Evolutionary conservation across 2,329 filamentous ascomycete species (phyloP), one percentile per base, ranked within the genome.

Genomic region (Penicillium italicum): DNA sequence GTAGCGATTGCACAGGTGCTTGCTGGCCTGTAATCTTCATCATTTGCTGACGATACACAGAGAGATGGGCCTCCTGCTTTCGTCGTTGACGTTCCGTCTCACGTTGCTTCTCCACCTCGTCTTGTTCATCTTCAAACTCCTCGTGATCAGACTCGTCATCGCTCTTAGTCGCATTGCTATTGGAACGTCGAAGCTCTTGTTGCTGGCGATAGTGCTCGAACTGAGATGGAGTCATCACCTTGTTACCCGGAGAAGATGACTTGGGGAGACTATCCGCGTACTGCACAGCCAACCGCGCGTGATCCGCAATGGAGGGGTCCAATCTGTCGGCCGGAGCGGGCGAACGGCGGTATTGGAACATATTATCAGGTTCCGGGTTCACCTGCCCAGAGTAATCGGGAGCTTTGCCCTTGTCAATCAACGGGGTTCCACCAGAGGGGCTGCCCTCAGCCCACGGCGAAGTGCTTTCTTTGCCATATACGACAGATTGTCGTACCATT

Each of bases 31-130:
- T 95, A 30, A 94, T 88, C 75, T 96, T 96, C 89, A 93, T 96
- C 91, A 96, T 96, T 74, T 94, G 89, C 72, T 96, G 91, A 55
- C 91, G 85, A 72, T 96, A 96, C 1, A 96, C 87, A 1, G 90
- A 83, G 79, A 96, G 87, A 70, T 94, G 90, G 12, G 91, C 91
- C 73, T 96, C 90, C 70, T 96, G 91, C 78, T 92, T 94, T 66
- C 86, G 84, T 60, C 91, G 82, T 70, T 94, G 90, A 70, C 86
- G 89, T 18, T 87, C 85, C 44, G 88, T 80, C 68, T 89, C 82
- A 68, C 81, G 87, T 28, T 85, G 84, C 67, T 89, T 90, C 67
- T 95, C 90, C 0, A 81, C 72, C 60, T 95, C 91, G 64, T 95
- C 90, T 40, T 92, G 88, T 43, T 90, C 87, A 43, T 90, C 87